Percentiles rank a stretch among this genome's conserved stretches.
Conservation (phyloP, 2,329 filamentous ascomycete species). For the Nemania serpens region DNA sequence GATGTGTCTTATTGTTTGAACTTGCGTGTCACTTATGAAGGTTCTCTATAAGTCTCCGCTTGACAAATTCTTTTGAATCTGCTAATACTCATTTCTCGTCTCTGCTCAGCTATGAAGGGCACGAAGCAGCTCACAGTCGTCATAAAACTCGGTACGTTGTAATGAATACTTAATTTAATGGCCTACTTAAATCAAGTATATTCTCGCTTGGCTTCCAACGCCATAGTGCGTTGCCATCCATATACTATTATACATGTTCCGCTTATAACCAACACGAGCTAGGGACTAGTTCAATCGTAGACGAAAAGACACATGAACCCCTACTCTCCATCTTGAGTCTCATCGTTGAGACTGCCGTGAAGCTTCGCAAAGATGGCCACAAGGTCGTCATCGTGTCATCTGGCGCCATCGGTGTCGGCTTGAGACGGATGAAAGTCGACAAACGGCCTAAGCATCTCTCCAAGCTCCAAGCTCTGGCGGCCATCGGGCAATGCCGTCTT, state of each 20-base stretch:
- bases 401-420: slow-evolving; percentile 91
- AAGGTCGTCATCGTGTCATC: slow-evolving; percentile 96
- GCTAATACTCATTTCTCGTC: slow-evolving; percentile 29
- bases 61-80: background rate
- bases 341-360: slow-evolving; percentile 92
- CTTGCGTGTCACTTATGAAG: background rate
- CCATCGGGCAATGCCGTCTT: slow-evolving; percentile 92
- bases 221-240: background rate
- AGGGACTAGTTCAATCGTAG: slow-evolving; percentile 99
- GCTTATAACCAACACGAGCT: slow-evolving; percentile 16
- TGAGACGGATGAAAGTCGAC: slow-evolving; percentile 86
- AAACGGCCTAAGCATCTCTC: slow-evolving; percentile 89
- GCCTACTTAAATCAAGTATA: too few relatives aligned
- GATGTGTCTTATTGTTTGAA: slow-evolving; percentile 3
- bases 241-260: background rate
- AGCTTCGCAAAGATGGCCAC: slow-evolving; percentile 87
- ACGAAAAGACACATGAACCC: slow-evolving; percentile 93
- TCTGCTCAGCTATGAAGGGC: slow-evolving; percentile 64
- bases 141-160: slow-evolving; percentile 78
- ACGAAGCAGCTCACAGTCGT: slow-evolving; percentile 74
- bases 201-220: background rate
- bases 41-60: background rate
- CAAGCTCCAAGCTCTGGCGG: slow-evolving; percentile 88
- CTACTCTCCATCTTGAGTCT: slow-evolving; percentile 86
- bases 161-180: background rate